A percentile compares a stretch with the other conserved stretches of the same genome.
phyloP scores from a whole-genome alignment of 192 early-diverging fungal genomes.

The Backusella tarrabulga region DNA sequence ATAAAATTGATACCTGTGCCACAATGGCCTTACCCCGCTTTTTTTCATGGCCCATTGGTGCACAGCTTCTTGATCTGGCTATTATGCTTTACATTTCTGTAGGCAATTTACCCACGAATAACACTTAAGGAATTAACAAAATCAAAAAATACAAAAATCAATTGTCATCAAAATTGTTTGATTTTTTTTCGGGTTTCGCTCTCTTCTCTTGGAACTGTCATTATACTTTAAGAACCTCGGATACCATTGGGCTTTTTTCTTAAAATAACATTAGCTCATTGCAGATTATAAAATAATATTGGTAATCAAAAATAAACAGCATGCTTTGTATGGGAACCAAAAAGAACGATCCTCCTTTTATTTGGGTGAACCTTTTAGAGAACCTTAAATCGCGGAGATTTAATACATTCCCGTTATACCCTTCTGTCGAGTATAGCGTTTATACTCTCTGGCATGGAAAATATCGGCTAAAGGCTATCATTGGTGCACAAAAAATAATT shows the following conservation, averaged over 20 bases:
- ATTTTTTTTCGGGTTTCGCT: background rate
- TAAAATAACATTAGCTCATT: background rate
- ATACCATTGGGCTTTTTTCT: background rate
- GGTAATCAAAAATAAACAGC: background rate
- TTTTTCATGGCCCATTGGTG: constrained; percentile 14
- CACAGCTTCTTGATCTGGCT: constrained; percentile 1
- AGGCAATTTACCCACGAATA: background rate
- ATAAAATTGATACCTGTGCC: background rate
- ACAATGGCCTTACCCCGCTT: constrained; percentile 7
- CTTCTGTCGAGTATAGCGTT: background rate
- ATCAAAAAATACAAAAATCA: background rate
- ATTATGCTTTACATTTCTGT: background rate
- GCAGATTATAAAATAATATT: background rate
- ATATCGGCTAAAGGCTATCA: constrained; percentile 7
- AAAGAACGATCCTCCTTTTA: background rate
- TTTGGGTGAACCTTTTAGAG: constrained; percentile 1
- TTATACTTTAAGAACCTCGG: background rate
- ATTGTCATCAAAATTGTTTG: constrained; percentile 3
- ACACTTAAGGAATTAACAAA: constrained; percentile 2
- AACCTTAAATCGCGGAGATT: constrained; percentile 11
- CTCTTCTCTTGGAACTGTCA: background rate
- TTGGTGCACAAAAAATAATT: constrained; percentile 9
- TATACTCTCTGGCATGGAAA: constrained; percentile 8
- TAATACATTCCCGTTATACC: constrained; percentile 14
- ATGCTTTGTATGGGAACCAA: background rate